Base-by-base conservation (phyloP, 768 basidiomycete species). In the Strobilomyces echinocephalus region DNA sequence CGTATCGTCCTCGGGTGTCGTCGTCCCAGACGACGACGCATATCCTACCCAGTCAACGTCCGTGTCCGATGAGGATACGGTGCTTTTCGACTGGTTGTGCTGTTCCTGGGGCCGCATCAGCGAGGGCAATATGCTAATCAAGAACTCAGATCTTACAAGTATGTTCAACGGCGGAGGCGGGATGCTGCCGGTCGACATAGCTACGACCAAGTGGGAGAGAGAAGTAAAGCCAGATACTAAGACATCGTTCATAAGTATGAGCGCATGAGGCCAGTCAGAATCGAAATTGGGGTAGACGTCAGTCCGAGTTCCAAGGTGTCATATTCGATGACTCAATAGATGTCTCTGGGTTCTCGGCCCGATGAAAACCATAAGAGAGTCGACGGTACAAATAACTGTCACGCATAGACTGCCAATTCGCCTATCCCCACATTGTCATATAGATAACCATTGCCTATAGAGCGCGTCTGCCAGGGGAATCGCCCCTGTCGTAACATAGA, bases 401-500 rank as follows among this genome's bases (percentile, higher is more conserved):
- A 45, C 16, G 30, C 30, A 43, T 28, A 28, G 26, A 43, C 42
- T 31, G 26, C 30, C 43, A n/a, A 31, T 45, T 43, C 16, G 16
- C 26, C 26, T 16, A 28, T 15, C 24, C 21, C 10, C n/a, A 5
- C 14, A 9, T 38, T 21, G 47, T 76, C 66, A 89, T 36, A 94
- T 69, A 2, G 88, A 88, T n/a, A 95, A 72, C 92, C 93, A 95
- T 31, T 80, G 80, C 38, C 82, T 77, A 61, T 88, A 88, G 46
- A 92, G 71, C 1, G 74, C 74, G 58, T 88, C 79, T 4, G 89
- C 91, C 26, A 91, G 66, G 0, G 82, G 77, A 2, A 78, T 76
- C 1, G 88, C 87, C 2, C 91, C 92, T 3, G 88, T 91, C 49
- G 81, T 79, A 8, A 87, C 81, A 69, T 85, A 94, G 28, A 95